phyloP scores from a whole-genome alignment of 148 eudicot genomes.

The Rhododendron ferrugineum region DNA sequence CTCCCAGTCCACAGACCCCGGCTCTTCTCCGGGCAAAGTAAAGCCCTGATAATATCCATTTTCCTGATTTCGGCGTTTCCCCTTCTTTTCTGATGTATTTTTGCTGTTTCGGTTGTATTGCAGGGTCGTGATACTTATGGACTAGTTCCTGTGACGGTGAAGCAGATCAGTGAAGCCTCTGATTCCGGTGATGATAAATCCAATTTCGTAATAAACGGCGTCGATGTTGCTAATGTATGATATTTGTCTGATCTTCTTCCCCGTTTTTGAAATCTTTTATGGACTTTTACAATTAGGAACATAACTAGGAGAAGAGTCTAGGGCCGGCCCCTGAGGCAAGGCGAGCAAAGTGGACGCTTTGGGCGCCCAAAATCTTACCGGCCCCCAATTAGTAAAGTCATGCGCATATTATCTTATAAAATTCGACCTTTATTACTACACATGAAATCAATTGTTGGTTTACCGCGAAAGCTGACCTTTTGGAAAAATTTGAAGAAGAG shows the following conservation, averaged over 20 bases:
- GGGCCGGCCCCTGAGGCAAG: not conserved
- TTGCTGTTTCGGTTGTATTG: not conserved
- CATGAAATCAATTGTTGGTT: not conserved
- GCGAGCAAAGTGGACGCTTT: not conserved
- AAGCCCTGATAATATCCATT: not conserved
- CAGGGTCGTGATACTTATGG: slow-evolving; percentile 61
- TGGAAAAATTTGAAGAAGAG: not conserved
- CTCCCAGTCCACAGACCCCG: slow-evolving; percentile 48
- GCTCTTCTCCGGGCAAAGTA: slow-evolving; percentile 50
- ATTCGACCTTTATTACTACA: not conserved
- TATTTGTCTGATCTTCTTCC: not conserved
- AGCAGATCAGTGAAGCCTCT: slow-evolving; percentile 77
- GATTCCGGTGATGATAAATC: slow-evolving; percentile 56
- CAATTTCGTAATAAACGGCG: slow-evolving; percentile 55
- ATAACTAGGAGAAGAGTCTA: not conserved
- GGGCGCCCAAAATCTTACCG: not conserved
- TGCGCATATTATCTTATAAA: too few species aligned
- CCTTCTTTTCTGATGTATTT: not conserved
- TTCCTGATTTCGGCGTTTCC: not conserved
- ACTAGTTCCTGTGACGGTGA: slow-evolving; percentile 64
- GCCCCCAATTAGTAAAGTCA: not conserved
- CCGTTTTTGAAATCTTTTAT: not conserved
- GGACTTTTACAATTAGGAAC: not conserved
- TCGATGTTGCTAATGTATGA: slow-evolving; percentile 57
- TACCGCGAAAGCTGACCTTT: not conserved